phyloP scores from a whole-genome alignment of 1,284 basidiomycete species.

The Tilletia horrida region DNA sequence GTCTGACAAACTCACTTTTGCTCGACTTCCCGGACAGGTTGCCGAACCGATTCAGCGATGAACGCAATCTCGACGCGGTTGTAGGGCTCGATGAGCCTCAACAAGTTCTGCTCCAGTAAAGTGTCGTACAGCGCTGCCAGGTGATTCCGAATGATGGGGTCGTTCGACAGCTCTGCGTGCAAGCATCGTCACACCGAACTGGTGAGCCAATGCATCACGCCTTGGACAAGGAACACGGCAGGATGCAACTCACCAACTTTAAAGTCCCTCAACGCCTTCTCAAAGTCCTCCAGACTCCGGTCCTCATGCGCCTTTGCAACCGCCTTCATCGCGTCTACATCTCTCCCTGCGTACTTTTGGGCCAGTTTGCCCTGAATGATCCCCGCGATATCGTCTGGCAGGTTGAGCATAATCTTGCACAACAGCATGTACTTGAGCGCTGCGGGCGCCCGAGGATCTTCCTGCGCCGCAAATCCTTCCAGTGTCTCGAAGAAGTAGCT shows the following conservation, averaged over 20 bases:
- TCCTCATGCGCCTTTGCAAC: conserved; percentile 90
- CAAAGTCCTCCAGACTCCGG: conserved; percentile 82
- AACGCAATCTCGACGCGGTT: conserved; percentile 84
- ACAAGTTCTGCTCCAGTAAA: conserved; percentile 86
- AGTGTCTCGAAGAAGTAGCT: conserved; percentile 98
- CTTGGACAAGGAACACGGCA: too few species aligned
- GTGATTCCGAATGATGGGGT: conserved; percentile 89
- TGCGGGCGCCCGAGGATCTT: conserved; percentile 65
- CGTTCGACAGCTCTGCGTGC: conserved; percentile 77
- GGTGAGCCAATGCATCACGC: too few species aligned
- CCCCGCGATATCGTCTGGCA: conserved; percentile 85
- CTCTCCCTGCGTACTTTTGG: conserved; percentile 71
- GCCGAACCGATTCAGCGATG: conserved; percentile 82
- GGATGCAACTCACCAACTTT: conserved; percentile 66
- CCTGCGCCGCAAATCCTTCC: conserved; percentile 72
- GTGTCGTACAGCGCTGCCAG: conserved; percentile 90
- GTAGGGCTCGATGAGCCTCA: conserved; percentile 93
- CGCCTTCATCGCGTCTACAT: conserved; percentile 92
- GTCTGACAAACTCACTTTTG: conserved; percentile 68
- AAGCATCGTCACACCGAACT: too few species aligned
- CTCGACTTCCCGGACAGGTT: conserved; percentile 87
- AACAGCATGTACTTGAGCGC: conserved; percentile 96
- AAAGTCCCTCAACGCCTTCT: conserved; percentile 80
- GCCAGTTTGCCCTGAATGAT: conserved; percentile 83
- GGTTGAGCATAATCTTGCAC: conserved; percentile 95